Evolutionary conservation across 75 land plant genomes (phyloP).

Genomic region (Adiantum capillusveneris): DNA sequence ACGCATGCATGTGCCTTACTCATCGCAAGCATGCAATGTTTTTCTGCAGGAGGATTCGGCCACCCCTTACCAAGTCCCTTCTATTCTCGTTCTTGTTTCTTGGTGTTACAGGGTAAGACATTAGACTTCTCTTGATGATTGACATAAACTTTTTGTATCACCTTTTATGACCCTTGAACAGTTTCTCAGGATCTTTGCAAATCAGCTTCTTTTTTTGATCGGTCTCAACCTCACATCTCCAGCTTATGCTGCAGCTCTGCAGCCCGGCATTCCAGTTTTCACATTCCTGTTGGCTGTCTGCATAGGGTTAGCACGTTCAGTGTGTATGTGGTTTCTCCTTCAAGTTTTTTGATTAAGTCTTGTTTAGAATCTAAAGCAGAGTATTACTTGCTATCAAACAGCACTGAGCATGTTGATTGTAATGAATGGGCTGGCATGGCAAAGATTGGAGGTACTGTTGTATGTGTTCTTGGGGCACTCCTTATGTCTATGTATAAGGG

Average conservation of each 20-base stretch:
- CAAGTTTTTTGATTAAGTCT: too few relatives aligned
- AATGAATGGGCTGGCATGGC: conserved; percentile 52
- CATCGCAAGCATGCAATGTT: too few relatives aligned
- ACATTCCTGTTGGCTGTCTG: conserved; percentile 69
- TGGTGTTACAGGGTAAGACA: conserved; percentile 68
- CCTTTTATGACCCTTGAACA: too few relatives aligned
- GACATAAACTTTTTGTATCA: too few relatives aligned
- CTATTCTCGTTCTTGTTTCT: conserved; percentile 55
- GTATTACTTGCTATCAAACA: conserved; percentile 11
- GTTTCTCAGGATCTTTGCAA: conserved; percentile 64
- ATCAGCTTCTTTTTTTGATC: conserved; percentile 86
- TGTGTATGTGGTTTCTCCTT: too few relatives aligned
- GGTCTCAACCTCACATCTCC: conserved; percentile 89
- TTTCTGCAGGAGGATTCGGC: conserved; percentile 44
- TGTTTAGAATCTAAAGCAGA: neutral
- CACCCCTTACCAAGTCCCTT: conserved; percentile 32
- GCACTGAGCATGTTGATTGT: conserved; percentile 65
- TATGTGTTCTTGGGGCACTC: conserved; percentile 71
- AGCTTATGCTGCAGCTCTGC: conserved; percentile 85
- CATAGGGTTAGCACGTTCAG: conserved; percentile 44
- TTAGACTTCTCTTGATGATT: too few relatives aligned
- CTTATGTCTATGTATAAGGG: conserved; percentile 75
- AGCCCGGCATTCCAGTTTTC: conserved; percentile 92
- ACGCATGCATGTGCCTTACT: too few relatives aligned
- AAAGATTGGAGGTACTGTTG: conserved; percentile 63